Base-by-base conservation (phyloP, 2,329 filamentous ascomycete genomes). In the Fusarium newnesense region DNA sequence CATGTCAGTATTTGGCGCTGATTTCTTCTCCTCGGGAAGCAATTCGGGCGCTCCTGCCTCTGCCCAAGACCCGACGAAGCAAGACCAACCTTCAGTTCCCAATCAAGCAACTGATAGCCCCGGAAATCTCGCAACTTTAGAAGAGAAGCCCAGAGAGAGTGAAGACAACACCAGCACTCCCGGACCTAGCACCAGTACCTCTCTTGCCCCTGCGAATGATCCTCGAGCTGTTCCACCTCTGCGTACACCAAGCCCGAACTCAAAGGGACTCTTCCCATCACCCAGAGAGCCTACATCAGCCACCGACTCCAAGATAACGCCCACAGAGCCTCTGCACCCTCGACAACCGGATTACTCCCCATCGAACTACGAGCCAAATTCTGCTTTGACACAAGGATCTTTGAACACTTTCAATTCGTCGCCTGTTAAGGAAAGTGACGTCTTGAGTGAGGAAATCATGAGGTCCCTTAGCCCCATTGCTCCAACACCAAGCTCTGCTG, bases 371-470 rank as follows among this genome's bases (percentile, higher is more conserved):
- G 77, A 79, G 34, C 78, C 80, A 19, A 77, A 79, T 26, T 77
- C 79, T 11, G 75, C 87, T 30, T 81, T 84, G 60, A 82, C 85
- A 7, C 81, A 83, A 32, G 79, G 82, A 11, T 87, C 85, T 1
- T 79, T 85, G 53, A 88, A 87, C 76, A 87, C 86, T 1, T 77
- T 82, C 15, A 85, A 85, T 15, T 85, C 86, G 12, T 86, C 87
- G 2, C 86, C 89, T 36, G 85, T 91, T 66, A 89, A 91, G 73
- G 92, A 94, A 76, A 94, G 89, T 76, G 93, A 95, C 73, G 86
- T 88, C 63, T 80, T 95, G 52, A 87, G 90, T 34, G 91, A 94
- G 67, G 93, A 95, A 75, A 95, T 95, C 61, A 90, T 94, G 60
- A 90, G 89, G 65, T 93, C 90, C 46, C 84, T 95, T 5, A 91